Evolutionary conservation across 2,329 filamentous ascomycete genomes (phyloP), one percentile per base, ranked within the genome.

Genomic region (Penicillium sp.): DNA sequence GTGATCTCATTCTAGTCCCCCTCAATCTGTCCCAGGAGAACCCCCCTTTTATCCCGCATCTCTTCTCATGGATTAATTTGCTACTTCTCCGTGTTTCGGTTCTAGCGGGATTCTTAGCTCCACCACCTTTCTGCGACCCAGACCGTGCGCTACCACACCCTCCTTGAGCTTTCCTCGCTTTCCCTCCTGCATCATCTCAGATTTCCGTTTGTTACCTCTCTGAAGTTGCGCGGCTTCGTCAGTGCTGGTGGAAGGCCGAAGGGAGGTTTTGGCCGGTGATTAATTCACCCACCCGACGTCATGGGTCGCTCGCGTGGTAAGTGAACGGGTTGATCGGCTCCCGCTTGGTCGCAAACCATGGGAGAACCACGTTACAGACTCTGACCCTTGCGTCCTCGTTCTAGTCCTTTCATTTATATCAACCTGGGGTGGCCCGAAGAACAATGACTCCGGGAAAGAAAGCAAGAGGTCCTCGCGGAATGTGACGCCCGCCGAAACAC

Each of bases 371-470:
- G 41, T 61, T 55, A 61, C 55, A 68, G 55, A 73, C 58, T 51
- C 6, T 8, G 50, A 54, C 67, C 67, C 67, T 73, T 72, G 70
- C 70, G 59, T 69, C 62, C 20, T 22, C 20, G 14, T 11, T 49
- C 14, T 77, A 96, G 92, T 96, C 58, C 83, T 92, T 69, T 96
- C 91, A 69, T 96, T 96, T 79, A 94, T 96, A 85, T 92, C 90
- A 66, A 80, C 73, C 35, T 79, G 79, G 61, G 73, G 76, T 62
- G 73, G 75, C 41, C 70, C 71, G 2, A 66, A 56, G 49, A 63
- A 62, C 45, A 59, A 60, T 54, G 61, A 60, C 68, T 77, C 71
- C 61, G 70, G 63, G 66, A 78, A 66, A 73, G 75, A 68, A 72
- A 75, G 55, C 69, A 73, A 75, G 50, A 73, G 74, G 57, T 69